A percentile compares a stretch with the other conserved stretches of the same genome.
These are phyloP conservation scores for Babjeviella inositovora DNA, from an alignment of 805 yeast species.

Conservation along the genomic window DNA sequence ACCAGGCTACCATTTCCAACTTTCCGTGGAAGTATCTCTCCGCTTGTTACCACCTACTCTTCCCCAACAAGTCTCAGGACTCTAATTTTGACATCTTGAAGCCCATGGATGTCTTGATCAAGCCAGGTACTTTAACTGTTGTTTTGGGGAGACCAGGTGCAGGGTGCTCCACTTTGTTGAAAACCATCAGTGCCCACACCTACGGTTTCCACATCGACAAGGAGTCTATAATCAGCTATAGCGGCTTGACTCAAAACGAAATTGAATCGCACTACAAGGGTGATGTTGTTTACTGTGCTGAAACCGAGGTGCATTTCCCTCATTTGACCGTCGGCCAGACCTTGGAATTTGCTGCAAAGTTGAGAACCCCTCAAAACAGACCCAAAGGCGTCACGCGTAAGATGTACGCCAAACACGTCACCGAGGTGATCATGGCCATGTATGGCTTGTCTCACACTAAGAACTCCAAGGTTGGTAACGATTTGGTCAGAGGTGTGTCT, in stretches of 20 bases:
- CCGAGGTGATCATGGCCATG: conserved; percentile 32
- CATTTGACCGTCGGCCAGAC: conserved; percentile 49
- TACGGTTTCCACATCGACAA: conserved; percentile 34
- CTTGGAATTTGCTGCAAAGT: conserved; percentile 32
- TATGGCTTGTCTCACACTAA: conserved; percentile 12
- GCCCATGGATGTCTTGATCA: conserved; percentile 35
- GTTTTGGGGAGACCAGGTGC: conserved; percentile 27
- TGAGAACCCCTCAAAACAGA: conserved; percentile 42
- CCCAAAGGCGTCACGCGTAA: conserved; percentile 32
- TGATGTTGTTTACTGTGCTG: conserved; percentile 50
- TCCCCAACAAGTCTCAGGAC: no score
- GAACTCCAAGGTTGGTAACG: conserved; percentile 26
- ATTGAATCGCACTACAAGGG: conserved; percentile 35
- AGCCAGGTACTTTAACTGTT: conserved; percentile 18
- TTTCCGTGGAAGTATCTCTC: conserved; percentile 9
- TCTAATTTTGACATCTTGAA: conserved; percentile 26
- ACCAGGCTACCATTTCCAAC: conserved; percentile 45
- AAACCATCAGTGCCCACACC: conserved; percentile 36
- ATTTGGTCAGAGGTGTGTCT: conserved; percentile 37
- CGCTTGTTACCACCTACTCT: no score
- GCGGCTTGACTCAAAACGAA: conserved; percentile 26
- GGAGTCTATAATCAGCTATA: conserved; percentile 29
- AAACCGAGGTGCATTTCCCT: conserved; percentile 49
- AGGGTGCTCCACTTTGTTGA: conserved; percentile 49
- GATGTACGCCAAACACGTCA: conserved; percentile 26